These are phyloP conservation scores for Ligustrum vulgare DNA, from an alignment of 257 asterid genomes.

Conservation along the genomic window DNA sequence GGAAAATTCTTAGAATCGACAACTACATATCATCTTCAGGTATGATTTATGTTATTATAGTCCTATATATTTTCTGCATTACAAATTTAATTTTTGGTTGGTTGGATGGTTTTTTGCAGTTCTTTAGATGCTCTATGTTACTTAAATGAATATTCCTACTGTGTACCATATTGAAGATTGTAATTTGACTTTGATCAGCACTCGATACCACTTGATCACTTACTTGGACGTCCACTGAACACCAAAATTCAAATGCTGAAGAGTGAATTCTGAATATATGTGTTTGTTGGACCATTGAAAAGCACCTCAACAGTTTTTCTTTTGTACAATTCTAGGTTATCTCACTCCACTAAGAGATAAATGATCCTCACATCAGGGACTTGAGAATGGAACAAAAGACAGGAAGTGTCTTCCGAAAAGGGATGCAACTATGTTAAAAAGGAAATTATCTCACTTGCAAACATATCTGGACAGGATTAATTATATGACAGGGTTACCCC, in stretches of 20 bases:
- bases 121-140: background rate
- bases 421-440: too few relatives aligned
- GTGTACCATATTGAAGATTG: background rate
- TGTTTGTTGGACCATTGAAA: background rate
- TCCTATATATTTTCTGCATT: background rate
- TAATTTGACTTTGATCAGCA: background rate
- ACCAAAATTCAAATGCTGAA: background rate
- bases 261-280: background rate
- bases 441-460: too few relatives aligned
- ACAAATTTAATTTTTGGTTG: background rate
- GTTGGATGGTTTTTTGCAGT: background rate
- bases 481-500: too few relatives aligned
- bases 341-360: too few relatives aligned
- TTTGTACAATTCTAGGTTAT: too few relatives aligned
- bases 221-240: background rate
- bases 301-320: background rate
- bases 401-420: too few relatives aligned
- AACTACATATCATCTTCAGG: slow-evolving; percentile 79
- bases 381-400: too few relatives aligned
- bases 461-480: too few relatives aligned
- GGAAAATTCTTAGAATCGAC: slow-evolving; percentile 77
- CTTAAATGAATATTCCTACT: background rate
- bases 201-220: background rate
- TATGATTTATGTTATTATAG: slow-evolving; percentile 17
- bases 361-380: too few relatives aligned